These are phyloP conservation scores for Basidiobolus meristosporus DNA, from an alignment of 371 early-diverging fungal genomes.

Conservation along the genomic window DNA sequence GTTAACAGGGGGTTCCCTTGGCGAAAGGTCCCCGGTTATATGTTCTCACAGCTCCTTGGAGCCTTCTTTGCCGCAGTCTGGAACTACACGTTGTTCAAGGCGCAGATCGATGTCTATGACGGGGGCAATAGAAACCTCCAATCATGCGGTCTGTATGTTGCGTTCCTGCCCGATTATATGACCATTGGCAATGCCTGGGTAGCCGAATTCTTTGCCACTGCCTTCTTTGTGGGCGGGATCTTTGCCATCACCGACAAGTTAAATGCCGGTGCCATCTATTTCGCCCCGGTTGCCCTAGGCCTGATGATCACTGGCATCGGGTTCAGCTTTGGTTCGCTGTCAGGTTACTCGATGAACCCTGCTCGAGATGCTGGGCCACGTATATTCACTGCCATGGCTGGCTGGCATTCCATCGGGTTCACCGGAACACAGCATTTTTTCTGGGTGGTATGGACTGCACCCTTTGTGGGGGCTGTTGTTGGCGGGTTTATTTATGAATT, in stretches of 20 bases:
- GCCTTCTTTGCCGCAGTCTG: conserved; percentile 48
- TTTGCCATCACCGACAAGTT: conserved; percentile 44
- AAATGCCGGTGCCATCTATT: conserved; percentile 8
- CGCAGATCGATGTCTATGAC: conserved; percentile 42
- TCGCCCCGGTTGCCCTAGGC: conserved; percentile 11
- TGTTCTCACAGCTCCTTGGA: conserved; percentile 35
- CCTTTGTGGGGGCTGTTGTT: conserved; percentile 47
- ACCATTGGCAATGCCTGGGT: conserved; percentile 34
- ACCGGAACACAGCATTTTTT: conserved; percentile 37
- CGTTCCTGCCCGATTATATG: conserved; percentile 27
- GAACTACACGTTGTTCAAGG: conserved; percentile 12
- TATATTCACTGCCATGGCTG: conserved; percentile 58
- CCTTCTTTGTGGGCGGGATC: conserved; percentile 41
- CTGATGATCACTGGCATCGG: conserved; percentile 39
- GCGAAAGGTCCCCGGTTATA: conserved; percentile 35
- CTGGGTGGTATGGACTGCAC: conserved; percentile 59
- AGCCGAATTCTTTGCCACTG: conserved; percentile 57
- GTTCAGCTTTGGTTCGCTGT: too few relatives aligned
- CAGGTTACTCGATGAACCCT: conserved; percentile 66
- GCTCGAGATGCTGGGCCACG: conserved; percentile 83
- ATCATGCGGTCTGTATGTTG: conserved; percentile 49
- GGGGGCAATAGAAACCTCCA: conserved; percentile 14
- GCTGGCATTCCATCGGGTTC: conserved; percentile 44
- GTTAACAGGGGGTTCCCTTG: conserved; percentile 43
- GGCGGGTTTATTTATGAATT: conserved; percentile 43